Evolutionary conservation across 768 basidiomycete species (phyloP).

Genomic region (Tylopilus sp.): DNA sequence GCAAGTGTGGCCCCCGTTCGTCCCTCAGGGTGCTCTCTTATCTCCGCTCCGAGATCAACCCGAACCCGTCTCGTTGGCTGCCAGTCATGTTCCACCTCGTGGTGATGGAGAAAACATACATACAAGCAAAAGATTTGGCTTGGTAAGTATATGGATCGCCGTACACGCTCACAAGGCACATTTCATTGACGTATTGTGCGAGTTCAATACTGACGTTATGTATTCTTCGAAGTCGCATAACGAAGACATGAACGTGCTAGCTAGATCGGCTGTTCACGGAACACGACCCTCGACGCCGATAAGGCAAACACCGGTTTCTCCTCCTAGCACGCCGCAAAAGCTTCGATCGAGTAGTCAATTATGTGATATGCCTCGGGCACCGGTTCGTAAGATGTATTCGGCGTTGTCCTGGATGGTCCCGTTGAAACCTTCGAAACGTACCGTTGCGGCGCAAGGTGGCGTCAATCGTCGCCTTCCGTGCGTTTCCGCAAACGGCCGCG

Average conservation of each 20-base stretch:
- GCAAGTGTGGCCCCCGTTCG: conserved; percentile 8
- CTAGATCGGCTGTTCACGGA: not conserved
- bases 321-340: conserved; percentile 28
- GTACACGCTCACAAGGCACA: conserved; percentile 2
- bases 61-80: conserved; percentile 7
- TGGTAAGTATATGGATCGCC: conserved; percentile 18
- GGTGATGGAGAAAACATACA: conserved; percentile 15
- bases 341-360: conserved; percentile 17
- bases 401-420: conserved; percentile 29
- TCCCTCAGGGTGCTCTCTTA: conserved; percentile 24
- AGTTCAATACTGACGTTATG: conserved; percentile 1
- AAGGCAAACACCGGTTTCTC: conserved; percentile 15
- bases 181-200: not conserved
- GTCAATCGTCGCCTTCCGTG: conserved; percentile 6
- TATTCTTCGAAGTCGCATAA: conserved; percentile 9
- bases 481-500: conserved; percentile 18
- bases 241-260: not conserved
- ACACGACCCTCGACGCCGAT: conserved; percentile 19
- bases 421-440: conserved; percentile 9
- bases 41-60: conserved; percentile 27
- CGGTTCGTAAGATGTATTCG: conserved; percentile 20
- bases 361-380: not conserved
- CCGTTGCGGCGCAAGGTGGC: conserved; percentile 1
- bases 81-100: conserved; percentile 7
- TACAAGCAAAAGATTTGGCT: not conserved